These are phyloP conservation scores for Parietichytrium sp. DNA, from an alignment of 108 stramenopile genomes.

Conservation along the genomic window DNA sequence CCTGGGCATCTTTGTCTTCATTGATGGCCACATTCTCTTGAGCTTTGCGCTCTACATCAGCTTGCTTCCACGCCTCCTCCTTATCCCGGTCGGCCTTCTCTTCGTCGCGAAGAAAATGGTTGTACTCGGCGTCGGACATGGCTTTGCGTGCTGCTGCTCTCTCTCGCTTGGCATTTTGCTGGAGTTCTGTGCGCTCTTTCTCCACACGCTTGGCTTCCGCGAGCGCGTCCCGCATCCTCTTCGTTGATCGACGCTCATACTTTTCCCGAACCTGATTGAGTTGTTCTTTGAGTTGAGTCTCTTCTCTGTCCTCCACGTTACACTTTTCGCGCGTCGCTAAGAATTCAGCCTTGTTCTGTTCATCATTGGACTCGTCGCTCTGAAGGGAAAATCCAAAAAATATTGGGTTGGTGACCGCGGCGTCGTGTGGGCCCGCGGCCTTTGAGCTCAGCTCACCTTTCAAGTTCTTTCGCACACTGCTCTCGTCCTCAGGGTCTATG, in stretches of 20 bases:
- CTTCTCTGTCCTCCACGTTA: neutral
- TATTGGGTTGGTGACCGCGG: neutral
- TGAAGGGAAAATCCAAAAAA: constrained; percentile 8
- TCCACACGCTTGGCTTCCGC: neutral
- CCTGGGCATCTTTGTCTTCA: neutral
- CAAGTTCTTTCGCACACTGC: neutral
- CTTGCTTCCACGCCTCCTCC: neutral
- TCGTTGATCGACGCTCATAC: neutral
- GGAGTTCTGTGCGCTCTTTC: neutral
- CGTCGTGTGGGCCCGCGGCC: too few species aligned
- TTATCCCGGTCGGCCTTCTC: neutral
- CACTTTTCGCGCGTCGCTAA: neutral
- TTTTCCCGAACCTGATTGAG: neutral
- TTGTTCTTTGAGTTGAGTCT: neutral
- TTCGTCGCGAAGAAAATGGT: constrained; percentile 17
- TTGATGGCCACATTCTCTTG: neutral
- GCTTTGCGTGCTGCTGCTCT: neutral
- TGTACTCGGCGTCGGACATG: neutral
- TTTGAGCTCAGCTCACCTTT: neutral
- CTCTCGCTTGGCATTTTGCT: neutral
- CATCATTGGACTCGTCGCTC: neutral
- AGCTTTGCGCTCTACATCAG: neutral
- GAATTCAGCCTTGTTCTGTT: neutral
- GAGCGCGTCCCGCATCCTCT: neutral
- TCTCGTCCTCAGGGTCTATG: neutral